Base-by-base conservation (phyloP, 2,329 filamentous ascomycete species). In the Arthrobotrys pseudoclavata region DNA sequence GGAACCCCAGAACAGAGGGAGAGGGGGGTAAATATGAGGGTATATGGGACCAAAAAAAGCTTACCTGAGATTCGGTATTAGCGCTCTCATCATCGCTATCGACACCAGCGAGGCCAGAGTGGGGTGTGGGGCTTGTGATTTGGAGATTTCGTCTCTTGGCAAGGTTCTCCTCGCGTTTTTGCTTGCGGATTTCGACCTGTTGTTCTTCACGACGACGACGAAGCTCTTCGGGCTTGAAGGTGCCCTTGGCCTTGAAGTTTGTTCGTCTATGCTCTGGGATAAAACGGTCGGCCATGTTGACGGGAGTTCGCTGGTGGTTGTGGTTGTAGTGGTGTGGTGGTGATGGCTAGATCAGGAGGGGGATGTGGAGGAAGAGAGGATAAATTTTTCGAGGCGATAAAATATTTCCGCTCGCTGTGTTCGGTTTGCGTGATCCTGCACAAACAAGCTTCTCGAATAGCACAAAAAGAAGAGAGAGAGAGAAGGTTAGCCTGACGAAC, bases 191-290 rank as follows among this genome's bases (percentile, higher is more conserved):
- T 87, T 99, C 96, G 81, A 99, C 96, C 87, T 98, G 96, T 86
- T 97, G 94, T 86, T 99, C 96, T 85, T 99, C 96, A 84, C 96
- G 96, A 84, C 96, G 96, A 83, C 96, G 94, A 84, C 96, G 93
- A 81, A 99, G 91, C 87, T 99, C 96, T 85, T 99, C 96, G 82
- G 95, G 95, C 90, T 97, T 97, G 89, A 99, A 98, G 83, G 93
- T 93, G 86, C 93, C 95, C 89, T 97, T 97, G 69, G 96, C 96
- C 91, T 99, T 99, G 91, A 97, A 99, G 87, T 97, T 94, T 81
- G 93, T 97, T 84, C 96, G 94, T 85, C 96, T 94, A 88, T 99
- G 96, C 88, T 99, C 96, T 85, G 96, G 96, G 84, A 99, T 99
- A 88, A 97, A 99, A 83, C 96, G 93, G 85, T 99, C 96, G 85